These are phyloP conservation scores for Nemophila menziesii DNA, from an alignment of 257 asterid species.

Conservation along the genomic window DNA sequence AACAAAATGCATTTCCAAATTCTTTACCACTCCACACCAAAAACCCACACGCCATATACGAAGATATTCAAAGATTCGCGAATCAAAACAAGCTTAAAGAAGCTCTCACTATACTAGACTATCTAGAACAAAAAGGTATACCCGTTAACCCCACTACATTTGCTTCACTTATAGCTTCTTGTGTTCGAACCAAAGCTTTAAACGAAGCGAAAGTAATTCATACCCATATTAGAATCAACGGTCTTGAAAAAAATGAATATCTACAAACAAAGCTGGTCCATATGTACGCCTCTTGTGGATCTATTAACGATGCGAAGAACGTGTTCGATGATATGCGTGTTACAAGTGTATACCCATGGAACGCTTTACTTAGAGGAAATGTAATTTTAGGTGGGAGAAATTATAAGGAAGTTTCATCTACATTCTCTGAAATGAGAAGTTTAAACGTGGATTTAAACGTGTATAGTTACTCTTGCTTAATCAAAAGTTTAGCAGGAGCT, in stretches of 20 bases:
- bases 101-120: slow-evolving; percentile 63
- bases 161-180: slow-evolving; percentile 49
- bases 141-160: slow-evolving; percentile 77
- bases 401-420: slow-evolving; percentile 33
- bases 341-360: slow-evolving; percentile 83
- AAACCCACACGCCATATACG: slow-evolving; percentile 66
- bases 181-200: slow-evolving; percentile 37
- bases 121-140: slow-evolving; percentile 65
- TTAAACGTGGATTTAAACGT: slow-evolving; percentile 68
- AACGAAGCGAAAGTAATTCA: slow-evolving; percentile 54
- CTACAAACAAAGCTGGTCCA: too few species aligned
- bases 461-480: slow-evolving; percentile 77
- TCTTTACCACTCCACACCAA: slow-evolving; percentile 44
- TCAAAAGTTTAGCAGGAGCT: slow-evolving; percentile 79
- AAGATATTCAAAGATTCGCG: slow-evolving; percentile 60
- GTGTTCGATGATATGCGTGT: slow-evolving; percentile 54
- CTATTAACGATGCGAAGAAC: slow-evolving; percentile 54
- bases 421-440: slow-evolving; percentile 58
- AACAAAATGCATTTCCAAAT: slow-evolving; percentile 35
- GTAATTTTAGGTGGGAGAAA: slow-evolving; percentile 56
- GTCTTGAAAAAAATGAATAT: slow-evolving; percentile 61
- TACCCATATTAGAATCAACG: slow-evolving; percentile 50
- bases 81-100: slow-evolving; percentile 55
- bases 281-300: slow-evolving; percentile 65
- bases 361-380: slow-evolving; percentile 85